Evolutionary conservation across 2,329 filamentous ascomycete species (phyloP).

Genomic region (Apiospora aurea): DNA sequence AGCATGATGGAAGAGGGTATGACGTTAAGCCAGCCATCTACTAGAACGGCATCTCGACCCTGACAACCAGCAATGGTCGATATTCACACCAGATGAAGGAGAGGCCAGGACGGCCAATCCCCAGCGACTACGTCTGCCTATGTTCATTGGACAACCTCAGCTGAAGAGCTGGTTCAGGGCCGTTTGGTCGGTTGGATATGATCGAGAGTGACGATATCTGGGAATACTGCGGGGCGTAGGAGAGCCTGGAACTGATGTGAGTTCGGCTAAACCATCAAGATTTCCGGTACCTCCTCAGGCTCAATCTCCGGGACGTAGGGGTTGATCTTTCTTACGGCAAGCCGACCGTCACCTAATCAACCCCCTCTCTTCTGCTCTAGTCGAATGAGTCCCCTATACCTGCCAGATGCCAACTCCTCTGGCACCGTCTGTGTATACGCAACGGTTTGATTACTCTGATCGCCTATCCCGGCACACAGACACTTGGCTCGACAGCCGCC

Average conservation of each 20-base stretch:
- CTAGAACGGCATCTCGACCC: neutral
- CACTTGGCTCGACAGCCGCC: neutral
- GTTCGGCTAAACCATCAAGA: neutral
- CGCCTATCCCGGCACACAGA: neutral
- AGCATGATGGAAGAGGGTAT: neutral
- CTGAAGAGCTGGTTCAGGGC: neutral
- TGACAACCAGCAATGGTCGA: too few relatives aligned
- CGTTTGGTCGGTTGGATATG: neutral
- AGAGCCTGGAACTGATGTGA: neutral
- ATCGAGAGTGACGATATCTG: neutral
- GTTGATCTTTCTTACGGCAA: neutral
- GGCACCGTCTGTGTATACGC: neutral
- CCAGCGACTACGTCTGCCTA: neutral
- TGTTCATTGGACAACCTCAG: rapidly evolving
- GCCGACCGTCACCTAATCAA: neutral
- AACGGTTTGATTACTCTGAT: slow-evolving; percentile 3
- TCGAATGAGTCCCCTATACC: neutral
- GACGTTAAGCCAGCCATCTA: slow-evolving; percentile 6
- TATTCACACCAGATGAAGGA: neutral
- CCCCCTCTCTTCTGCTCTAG: neutral
- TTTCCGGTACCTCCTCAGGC: neutral
- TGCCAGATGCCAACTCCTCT: neutral
- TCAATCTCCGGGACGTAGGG: slow-evolving; percentile 1
- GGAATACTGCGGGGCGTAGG: neutral
- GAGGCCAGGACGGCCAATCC: neutral